phyloP scores from a whole-genome alignment of 148 eudicot species.

The Chenopodium quinoa region DNA sequence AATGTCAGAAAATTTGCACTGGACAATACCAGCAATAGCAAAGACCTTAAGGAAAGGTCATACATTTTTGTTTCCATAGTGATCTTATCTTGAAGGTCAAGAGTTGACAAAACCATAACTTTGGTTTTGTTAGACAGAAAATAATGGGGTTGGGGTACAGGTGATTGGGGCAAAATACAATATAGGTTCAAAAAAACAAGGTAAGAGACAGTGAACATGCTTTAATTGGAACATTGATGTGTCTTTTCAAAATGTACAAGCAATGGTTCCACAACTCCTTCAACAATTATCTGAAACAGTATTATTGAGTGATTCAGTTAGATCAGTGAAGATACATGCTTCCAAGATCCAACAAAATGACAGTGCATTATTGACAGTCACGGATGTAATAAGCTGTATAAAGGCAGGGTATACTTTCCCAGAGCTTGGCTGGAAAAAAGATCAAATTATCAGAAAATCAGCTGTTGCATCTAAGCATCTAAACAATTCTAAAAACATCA shows the following conservation, averaged over 20 bases:
- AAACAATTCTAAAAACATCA: not conserved
- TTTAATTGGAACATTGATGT: not conserved
- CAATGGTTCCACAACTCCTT: not conserved
- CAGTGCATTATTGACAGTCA: not conserved
- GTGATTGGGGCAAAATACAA: not conserved
- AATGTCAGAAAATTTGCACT: conserved; percentile 5
- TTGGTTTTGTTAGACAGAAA: not conserved
- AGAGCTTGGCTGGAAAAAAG: not conserved
- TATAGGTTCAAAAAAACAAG: not conserved
- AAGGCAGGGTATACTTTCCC: not conserved
- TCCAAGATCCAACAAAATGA: not conserved
- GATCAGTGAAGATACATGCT: not conserved
- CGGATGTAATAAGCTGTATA: not conserved
- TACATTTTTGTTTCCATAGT: not conserved
- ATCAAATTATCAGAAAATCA: not conserved
- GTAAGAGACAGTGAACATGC: not conserved
- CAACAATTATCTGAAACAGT: not conserved
- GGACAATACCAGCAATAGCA: not conserved
- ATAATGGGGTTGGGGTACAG: not conserved
- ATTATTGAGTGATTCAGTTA: not conserved
- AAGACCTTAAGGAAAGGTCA: not conserved
- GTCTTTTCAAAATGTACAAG: not conserved
- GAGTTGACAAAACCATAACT: not conserved
- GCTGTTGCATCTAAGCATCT: not conserved
- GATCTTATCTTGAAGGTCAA: not conserved